Evolutionary conservation across 805 yeast species (phyloP).

Genomic region (Ogataea nakhonphanomensis): DNA sequence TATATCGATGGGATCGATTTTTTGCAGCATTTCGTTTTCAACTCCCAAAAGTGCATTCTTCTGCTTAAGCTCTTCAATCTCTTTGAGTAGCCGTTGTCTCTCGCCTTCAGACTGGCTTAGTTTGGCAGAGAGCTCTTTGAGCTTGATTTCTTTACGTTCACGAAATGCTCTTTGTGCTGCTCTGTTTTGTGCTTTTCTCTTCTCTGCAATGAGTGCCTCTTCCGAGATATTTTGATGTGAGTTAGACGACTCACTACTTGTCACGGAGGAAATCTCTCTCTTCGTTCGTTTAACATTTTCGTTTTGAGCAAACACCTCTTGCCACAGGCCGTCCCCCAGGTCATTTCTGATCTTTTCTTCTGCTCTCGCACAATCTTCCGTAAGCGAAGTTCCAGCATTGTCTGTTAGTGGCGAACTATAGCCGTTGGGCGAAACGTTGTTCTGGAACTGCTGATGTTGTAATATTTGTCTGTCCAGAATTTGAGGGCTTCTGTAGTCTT

Average conservation of each 20-base stretch:
- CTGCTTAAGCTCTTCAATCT: slow-evolving; percentile 42
- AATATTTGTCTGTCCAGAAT: slow-evolving; percentile 9
- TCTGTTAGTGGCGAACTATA: slow-evolving; percentile 11
- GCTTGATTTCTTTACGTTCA: slow-evolving; percentile 70
- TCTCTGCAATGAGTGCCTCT: slow-evolving; percentile 42
- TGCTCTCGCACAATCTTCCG: slow-evolving; percentile 5
- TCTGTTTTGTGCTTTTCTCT: slow-evolving; percentile 74
- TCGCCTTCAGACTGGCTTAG: slow-evolving; percentile 53
- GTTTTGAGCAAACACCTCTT: slow-evolving; percentile 2
- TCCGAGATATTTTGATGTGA: slow-evolving; percentile 19
- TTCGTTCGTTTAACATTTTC: slow-evolving; percentile 3
- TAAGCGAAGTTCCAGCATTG: not conserved
- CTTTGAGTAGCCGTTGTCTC: slow-evolving; percentile 37
- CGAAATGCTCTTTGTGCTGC: slow-evolving; percentile 88
- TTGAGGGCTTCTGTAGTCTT: slow-evolving; percentile 1
- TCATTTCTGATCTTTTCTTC: slow-evolving; percentile 2
- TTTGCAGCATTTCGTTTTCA: slow-evolving; percentile 57
- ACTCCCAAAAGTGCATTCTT: slow-evolving; percentile 55
- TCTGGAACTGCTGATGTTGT: slow-evolving; percentile 17
- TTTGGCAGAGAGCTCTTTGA: slow-evolving; percentile 63
- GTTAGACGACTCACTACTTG: not conserved
- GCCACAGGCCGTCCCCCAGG: slow-evolving; percentile 1
- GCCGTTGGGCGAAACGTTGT: slow-evolving; percentile 1
- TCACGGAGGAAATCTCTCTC: not conserved
- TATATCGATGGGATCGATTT: slow-evolving; percentile 12